Percentiles rank a stretch among this genome's conserved stretches.
Conservation (phyloP, 768 basidiomycete genomes). For the Lenzites betulinus region DNA sequence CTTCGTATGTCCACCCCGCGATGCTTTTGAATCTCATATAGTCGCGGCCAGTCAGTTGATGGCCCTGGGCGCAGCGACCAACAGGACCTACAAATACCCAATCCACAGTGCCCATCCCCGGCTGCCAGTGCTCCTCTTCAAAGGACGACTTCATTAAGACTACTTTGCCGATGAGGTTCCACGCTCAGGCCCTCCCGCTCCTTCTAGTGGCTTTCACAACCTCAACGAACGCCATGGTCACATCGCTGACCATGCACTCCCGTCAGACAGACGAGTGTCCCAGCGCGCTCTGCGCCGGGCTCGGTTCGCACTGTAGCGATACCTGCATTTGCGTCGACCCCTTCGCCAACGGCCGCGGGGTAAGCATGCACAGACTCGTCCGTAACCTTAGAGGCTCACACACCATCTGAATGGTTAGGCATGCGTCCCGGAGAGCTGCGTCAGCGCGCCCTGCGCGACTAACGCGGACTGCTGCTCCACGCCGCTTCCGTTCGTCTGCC, state of each 20-base stretch:
- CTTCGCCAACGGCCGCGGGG: not conserved
- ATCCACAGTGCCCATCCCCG: no score
- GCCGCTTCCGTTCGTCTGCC: constrained; percentile 4
- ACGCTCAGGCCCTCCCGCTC: not conserved
- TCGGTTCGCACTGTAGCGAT: not conserved
- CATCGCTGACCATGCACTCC: not conserved
- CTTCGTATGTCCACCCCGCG: no score
- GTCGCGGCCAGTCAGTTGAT: no score
- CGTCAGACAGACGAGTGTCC: not conserved
- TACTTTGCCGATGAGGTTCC: no score
- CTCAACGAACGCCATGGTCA: no score
- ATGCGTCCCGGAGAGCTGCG: constrained; percentile 7
- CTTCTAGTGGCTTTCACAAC: not conserved
- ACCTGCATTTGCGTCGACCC: constrained; percentile 9
- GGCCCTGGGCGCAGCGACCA: no score
- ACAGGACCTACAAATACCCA: no score
- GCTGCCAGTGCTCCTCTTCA: no score
- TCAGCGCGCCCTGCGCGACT: not conserved
- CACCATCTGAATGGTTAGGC: not conserved
- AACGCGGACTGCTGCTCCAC: constrained; percentile 3
- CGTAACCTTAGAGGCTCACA: no score
- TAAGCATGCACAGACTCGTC: no score
- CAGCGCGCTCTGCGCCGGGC: not conserved
- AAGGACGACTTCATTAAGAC: no score
- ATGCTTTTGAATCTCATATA: no score